Evolutionary conservation across 345 rosid genomes (phyloP), one percentile per base, ranked within the genome.

Genomic region (Gossypium bickii): DNA sequence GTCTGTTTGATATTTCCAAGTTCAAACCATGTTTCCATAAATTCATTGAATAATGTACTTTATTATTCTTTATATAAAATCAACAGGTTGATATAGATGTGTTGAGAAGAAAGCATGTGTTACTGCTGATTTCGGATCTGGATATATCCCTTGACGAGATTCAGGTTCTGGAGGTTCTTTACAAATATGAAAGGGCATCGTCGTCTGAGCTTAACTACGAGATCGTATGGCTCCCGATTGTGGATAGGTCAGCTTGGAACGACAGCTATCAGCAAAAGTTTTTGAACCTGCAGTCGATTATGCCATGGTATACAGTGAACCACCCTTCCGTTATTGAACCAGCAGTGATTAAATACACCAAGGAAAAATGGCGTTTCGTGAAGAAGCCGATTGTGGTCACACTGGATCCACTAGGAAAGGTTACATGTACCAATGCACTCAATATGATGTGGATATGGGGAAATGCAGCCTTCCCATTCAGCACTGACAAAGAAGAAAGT

Each of bases 401-500:
- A 27, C 79, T 94, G 76, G 93, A 92, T 64, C 89, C 93, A 0
- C 92, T 86, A 76, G 98, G 97, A n/a, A 86, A 80, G 62, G 94
- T 92, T 22, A 88, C 78, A 81, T 84, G 83, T 62, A 83, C 82
- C 13, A 94, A 92, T 62, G 97, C 98, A 25, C 80, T 94, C 73
- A 89, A 88, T 63, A 92, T 94, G 98, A 85, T 89, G 81, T 89
- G 97, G 89, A 90, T 94, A 73, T 92, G 97, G 93, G 91, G 88
- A 22, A 76, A 78, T 55, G 12, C 58, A 17, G 97, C 97, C 2
- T 86, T 84, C 73, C 98, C 98, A 13, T 94, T 94, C 86, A 89
- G 92, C 1, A 80, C 84, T 61, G 56, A 76, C 1, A 85, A 73
- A 78, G 93, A 89, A 78, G 87, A 77, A 76, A 83, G 82, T 24